Evolutionary conservation across 2,329 filamentous ascomycete genomes (phyloP), one percentile per base, ranked within the genome.

Genomic region (Pestalotiopsis sp.): DNA sequence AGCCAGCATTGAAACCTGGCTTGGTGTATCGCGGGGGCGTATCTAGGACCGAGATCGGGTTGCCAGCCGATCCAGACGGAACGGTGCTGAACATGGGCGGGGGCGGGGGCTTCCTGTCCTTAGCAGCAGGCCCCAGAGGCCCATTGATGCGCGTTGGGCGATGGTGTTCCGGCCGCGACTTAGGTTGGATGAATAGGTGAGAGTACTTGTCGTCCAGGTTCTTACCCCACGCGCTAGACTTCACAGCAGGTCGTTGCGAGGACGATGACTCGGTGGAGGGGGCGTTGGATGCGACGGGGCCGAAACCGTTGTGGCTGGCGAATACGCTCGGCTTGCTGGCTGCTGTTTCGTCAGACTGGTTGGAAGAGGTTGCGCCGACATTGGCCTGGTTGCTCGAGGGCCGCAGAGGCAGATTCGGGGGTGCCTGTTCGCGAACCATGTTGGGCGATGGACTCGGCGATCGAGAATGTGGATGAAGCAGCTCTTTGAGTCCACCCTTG

Each of bases 161-260:
- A 74, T 90, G 88, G 72, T 87, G 86, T 74, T 90, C 88, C 1
- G 87, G 87, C 2, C 87, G 83, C 64, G 80, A 85, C 75, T 82
- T 86, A 61, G 84, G 84, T 71, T 85, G 83, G 65, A 87, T 83
- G 75, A 89, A 89, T 68, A 88, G 77, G 64, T 80, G 78, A 73
- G 84, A 82, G 68, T 87, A 86, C 76, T 86, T 86, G 74, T 87
- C 85, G 74, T 88, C 86, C 75, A 85, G 71, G 7, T 71, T 70
- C n/a, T 68, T 68, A 5, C 36, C 49, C 13, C 71, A 71, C 4
- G 68, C 71, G 67, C 72, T 74, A 7, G 75, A 58, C 64, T 79
- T 79, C 7, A 76, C 71, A n/a, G 76, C 74, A 31, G 75, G 75
- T 11, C 70, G 58, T 12, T 71, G 17, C 41, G 71, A 72, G 2